Evolutionary conservation across 1,284 basidiomycete genomes (phyloP).

Genomic region (Cutaneotrichosporon cutaneum): DNA sequence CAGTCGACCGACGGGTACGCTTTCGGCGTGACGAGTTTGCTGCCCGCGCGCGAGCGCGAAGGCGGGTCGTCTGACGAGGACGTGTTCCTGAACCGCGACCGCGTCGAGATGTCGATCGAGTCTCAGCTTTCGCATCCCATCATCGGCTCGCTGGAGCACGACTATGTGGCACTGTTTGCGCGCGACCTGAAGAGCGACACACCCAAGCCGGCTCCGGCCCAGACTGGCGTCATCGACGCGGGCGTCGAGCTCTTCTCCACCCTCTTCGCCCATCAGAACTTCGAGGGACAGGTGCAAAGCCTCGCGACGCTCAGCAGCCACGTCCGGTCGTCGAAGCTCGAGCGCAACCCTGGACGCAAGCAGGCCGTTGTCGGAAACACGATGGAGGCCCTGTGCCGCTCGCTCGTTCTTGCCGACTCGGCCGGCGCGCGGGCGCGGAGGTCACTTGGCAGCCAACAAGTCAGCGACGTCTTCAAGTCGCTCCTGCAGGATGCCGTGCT

Average conservation of each 20-base stretch:
- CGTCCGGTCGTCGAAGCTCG: constrained; percentile 72
- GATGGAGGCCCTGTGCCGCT: constrained; percentile 73
- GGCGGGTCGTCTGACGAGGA: constrained; percentile 51
- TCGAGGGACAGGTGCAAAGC: constrained; percentile 64
- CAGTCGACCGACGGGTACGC: constrained; percentile 83
- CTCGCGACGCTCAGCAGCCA: constrained; percentile 64
- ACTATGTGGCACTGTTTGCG: constrained; percentile 70
- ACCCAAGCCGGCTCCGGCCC: constrained; percentile 65
- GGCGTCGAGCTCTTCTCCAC: constrained; percentile 82
- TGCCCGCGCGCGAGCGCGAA: constrained; percentile 47
- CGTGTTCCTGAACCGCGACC: constrained; percentile 72
- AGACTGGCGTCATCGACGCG: constrained; percentile 82
- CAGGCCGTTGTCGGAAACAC: constrained; percentile 83
- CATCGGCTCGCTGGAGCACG: constrained; percentile 80
- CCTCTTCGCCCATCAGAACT: constrained; percentile 75
- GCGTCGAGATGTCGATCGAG: constrained; percentile 72
- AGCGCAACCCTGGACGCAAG: constrained; percentile 84
- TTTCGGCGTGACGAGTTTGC: constrained; percentile 80
- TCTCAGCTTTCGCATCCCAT: constrained; percentile 74
- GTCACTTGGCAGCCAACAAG: constrained; percentile 66
- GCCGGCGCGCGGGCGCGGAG: constrained; percentile 62
- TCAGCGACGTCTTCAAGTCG: constrained; percentile 67
- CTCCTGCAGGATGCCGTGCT: constrained; percentile 79
- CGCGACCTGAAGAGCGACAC: constrained; percentile 22
- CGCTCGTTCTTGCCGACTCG: constrained; percentile 64